Evolutionary conservation across 2,329 filamentous ascomycete species (phyloP).

Genomic region (Lachnellula subtilissima): DNA sequence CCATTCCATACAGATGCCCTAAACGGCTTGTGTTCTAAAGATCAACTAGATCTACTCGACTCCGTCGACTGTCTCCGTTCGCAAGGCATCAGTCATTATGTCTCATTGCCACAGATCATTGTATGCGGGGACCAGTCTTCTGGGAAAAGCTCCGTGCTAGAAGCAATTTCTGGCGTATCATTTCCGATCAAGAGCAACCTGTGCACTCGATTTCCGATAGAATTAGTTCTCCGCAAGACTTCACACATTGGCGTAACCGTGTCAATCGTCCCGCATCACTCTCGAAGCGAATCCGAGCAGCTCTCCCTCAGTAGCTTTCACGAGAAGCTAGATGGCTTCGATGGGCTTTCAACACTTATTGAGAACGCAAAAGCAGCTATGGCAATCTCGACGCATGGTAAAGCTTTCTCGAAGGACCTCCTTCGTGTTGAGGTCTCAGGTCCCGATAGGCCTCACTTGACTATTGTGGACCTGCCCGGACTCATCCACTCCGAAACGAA

Average conservation of each 20-base stretch:
- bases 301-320: conserved; percentile 8
- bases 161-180: conserved; percentile 32
- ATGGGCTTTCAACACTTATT: conserved; percentile 12
- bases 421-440: conserved; percentile 14
- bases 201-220: conserved; percentile 40
- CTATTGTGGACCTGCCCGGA: conserved; percentile 55
- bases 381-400: conserved; percentile 12
- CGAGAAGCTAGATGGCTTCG: conserved; percentile 9
- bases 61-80: conserved; percentile 21
- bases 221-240: conserved; percentile 28
- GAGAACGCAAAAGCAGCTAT: conserved; percentile 14
- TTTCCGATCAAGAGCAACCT: conserved; percentile 36
- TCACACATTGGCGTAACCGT: neutral
- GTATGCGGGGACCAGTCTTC: conserved; percentile 25
- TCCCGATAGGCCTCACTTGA: conserved; percentile 43
- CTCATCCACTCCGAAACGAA: conserved; percentile 46
- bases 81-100: conserved; percentile 20
- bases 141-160: conserved; percentile 33
- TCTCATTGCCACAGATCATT: conserved; percentile 26
- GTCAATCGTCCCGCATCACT: conserved; percentile 12
- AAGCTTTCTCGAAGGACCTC: conserved; percentile 16
- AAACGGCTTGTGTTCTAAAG: conserved; percentile 3
- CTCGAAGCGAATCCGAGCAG: conserved; percentile 9
- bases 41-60: conserved; percentile 20
- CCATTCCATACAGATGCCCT: too few relatives aligned